A percentile compares a stretch with the other conserved stretches of the same genome.
Conservation (phyloP, 306 rosid genomes). For the Styphnolobium japonicum region DNA sequence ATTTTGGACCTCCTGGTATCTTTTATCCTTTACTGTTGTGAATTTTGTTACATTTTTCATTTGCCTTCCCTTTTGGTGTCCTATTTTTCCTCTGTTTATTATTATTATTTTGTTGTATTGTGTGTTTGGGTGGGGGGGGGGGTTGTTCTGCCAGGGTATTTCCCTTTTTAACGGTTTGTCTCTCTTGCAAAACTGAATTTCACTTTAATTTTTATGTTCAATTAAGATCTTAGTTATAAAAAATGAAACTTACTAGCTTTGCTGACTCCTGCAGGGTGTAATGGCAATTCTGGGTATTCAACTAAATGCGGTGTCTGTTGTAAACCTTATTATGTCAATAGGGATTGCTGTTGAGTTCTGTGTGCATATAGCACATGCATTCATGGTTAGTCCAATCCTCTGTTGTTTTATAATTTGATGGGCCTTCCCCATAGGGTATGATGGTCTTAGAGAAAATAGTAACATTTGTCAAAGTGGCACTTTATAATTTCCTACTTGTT, state of each 20-base stretch:
- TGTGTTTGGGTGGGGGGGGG: neutral
- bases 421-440: neutral
- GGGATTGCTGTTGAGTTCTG: conserved; percentile 98
- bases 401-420: neutral
- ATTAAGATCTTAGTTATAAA: neutral
- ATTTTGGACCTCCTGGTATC: conserved; percentile 91
- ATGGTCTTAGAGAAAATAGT: neutral
- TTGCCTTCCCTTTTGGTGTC: conserved; percentile 10
- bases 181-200: neutral
- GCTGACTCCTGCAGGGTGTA: conserved; percentile 73
- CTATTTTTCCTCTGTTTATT: conserved; percentile 8
- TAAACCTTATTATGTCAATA: conserved; percentile 87
- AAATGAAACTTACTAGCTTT: conserved; percentile 12
- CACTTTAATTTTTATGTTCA: neutral
- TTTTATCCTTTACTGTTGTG: neutral
- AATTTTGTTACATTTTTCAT: conserved; percentile 3
- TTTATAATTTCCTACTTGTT: neutral
- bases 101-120: too few species aligned
- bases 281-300: conserved; percentile 92
- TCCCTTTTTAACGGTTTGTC: neutral
- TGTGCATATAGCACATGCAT: conserved; percentile 89
- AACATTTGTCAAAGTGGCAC: conserved; percentile 4
- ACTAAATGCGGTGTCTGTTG: conserved; percentile 94
- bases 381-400: conserved; percentile 65
- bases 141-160: too few species aligned